Evolutionary conservation across 164 flowering plant species (phyloP), one percentile per base, ranked within the genome.

Genomic region (Malania oleifera): DNA sequence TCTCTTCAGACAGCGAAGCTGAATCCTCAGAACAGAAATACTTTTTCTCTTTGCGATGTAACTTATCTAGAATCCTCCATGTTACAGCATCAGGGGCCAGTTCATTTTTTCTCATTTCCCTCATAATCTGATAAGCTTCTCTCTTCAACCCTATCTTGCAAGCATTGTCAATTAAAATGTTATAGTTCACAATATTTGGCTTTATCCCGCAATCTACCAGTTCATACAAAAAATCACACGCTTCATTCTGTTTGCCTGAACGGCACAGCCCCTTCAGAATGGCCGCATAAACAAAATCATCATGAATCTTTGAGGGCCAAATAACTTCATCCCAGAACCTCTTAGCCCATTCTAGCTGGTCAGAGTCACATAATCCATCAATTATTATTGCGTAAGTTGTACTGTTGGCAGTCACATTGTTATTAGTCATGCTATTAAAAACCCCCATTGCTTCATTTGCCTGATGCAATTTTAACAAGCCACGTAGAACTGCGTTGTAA

Each of bases 241-340:
- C 99, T 69, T 86, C 96, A 17, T 82, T 60, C 23, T 77, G 62
- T 14, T 67, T 79, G 3, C 78, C 88, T 2, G 75, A 67, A 11
- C 67, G 65, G 60, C 95, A 93, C 59, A 90, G 80, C 65, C 99
- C 99, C 70, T 87, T 86, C 19, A 88, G 63, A 20, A 93, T 72
- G 14, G 92, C 90, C 14, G 92, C 76, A 75, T 93, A 93, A 57
- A 93, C 96, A 71, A 71, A 90, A 65, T 77, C 62, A 65, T 93
- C 99, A 66, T 90, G 96, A 51, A 71, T 54, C 20, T 67, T 70
- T n/a, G 96, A 90, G 2, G 96, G 97, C 99, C 96, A 93, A 37
- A 90, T 60, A 19, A 83, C 72, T 52, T 86, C 73, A 13, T 84
- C 81, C 99, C 97, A 93, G 18, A 87, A 85, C 62, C 61, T 71